Evolutionary conservation across 2,329 filamentous ascomycete genomes (phyloP).

Genomic region (Colletotrichum chlorophyti): DNA sequence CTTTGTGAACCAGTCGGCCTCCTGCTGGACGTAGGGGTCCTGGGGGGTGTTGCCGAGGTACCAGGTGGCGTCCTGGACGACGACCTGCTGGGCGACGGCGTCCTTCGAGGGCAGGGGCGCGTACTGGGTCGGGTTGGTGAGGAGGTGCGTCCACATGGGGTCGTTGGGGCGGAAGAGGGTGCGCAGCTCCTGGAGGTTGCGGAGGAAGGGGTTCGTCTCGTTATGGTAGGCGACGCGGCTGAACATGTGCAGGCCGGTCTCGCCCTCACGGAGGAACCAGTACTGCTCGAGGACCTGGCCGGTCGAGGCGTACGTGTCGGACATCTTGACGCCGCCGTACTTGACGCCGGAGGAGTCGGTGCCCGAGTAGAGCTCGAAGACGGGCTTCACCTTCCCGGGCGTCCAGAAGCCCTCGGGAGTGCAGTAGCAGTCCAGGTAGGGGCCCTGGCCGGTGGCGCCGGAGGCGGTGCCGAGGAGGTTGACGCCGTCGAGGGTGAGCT

Average conservation of each 20-base stretch:
- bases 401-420: constrained; percentile 62
- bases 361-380: constrained; percentile 58
- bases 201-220: constrained; percentile 56
- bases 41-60: constrained; percentile 58
- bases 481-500: constrained; percentile 41
- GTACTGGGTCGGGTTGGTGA: constrained; percentile 58
- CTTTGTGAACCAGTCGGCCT: constrained; percentile 67
- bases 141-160: constrained; percentile 63
- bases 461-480: constrained; percentile 55
- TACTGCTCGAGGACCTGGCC: constrained; percentile 66
- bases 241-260: constrained; percentile 66
- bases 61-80: constrained; percentile 68
- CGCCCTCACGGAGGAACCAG: constrained; percentile 66
- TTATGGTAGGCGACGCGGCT: constrained; percentile 63
- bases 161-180: constrained; percentile 64
- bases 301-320: constrained; percentile 60
- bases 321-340: constrained; percentile 63
- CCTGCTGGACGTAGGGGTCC: constrained; percentile 59
- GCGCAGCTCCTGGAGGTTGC: constrained; percentile 64
- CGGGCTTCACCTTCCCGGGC: constrained; percentile 54
- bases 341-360: constrained; percentile 53
- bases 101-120: constrained; percentile 57
- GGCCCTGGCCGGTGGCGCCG: constrained; percentile 54
- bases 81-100: constrained; percentile 46
- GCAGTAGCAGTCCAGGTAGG: constrained; percentile 68